phyloP scores from a whole-genome alignment of 495 filamentous ascomycete genomes.

The Daldinia vernicosa region DNA sequence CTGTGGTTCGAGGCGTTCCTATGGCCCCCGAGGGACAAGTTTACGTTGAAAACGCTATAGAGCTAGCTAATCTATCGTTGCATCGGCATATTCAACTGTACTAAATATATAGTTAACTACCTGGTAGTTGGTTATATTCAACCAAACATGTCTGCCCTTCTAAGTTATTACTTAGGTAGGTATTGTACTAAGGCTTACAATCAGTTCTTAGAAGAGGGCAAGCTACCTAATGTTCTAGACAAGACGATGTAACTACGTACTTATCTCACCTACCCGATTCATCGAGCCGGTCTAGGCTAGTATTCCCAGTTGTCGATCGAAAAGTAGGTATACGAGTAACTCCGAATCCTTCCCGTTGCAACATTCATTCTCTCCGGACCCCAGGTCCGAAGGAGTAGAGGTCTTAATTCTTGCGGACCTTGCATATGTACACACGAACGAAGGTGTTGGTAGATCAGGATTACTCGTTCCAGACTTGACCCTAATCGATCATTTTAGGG shows the following conservation, averaged over 20 bases:
- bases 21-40: neutral
- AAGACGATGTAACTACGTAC: neutral
- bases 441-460: conserved; percentile 5
- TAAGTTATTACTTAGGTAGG: neutral
- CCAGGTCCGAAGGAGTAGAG: conserved; percentile 10
- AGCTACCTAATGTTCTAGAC: neutral
- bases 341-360: conserved; percentile 29
- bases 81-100: neutral
- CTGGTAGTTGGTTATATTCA: too few relatives aligned
- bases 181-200: neutral
- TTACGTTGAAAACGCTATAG: too few relatives aligned
- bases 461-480: conserved; percentile 15
- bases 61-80: neutral
- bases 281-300: neutral
- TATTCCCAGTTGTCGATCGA: conserved; percentile 11
- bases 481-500: conserved; percentile 18
- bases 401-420: neutral
- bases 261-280: conserved; percentile 8
- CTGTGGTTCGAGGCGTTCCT: neutral
- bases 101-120: neutral
- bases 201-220: neutral
- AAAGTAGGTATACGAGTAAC: conserved; percentile 10
- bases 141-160: neutral
- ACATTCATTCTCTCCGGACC: conserved; percentile 18
- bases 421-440: neutral